Conservation (phyloP, 768 basidiomycete species). For the Suillus occidentalis region DNA sequence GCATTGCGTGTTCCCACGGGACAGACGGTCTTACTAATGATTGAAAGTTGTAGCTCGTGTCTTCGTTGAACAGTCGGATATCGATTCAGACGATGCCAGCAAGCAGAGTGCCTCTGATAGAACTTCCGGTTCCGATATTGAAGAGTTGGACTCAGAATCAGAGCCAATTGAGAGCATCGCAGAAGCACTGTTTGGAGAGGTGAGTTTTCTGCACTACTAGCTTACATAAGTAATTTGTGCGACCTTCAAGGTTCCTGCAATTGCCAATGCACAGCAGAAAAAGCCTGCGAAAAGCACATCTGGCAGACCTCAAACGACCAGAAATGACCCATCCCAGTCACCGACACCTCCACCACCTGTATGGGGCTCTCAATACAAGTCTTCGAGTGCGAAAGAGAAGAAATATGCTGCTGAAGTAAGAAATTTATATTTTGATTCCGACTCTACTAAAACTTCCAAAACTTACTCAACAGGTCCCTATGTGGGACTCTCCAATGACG, state of each 20-base stretch:
- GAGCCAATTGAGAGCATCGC: background rate
- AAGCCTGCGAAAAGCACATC: background rate
- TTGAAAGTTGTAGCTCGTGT: too few relatives aligned
- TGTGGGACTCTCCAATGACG: background rate
- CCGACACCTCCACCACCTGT: background rate
- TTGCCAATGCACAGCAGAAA: background rate
- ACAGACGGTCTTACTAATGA: too few relatives aligned
- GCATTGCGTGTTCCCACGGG: too few relatives aligned
- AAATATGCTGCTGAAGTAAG: background rate
- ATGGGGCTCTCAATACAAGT: background rate
- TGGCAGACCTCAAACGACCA: background rate
- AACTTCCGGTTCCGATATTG: background rate
- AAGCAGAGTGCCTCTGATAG: background rate
- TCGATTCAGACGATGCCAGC: too few relatives aligned
- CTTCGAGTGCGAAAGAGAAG: background rate
- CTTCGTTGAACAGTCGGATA: too few relatives aligned
- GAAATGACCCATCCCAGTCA: background rate
- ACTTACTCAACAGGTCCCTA: background rate
- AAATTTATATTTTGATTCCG: background rate
- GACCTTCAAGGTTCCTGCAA: background rate
- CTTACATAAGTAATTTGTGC: background rate
- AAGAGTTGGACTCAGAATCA: background rate
- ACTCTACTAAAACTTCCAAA: background rate
- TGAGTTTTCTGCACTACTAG: background rate
- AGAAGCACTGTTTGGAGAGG: background rate